Evolutionary conservation across 208 protist species (phyloP), one percentile per base, ranked within the genome.

Genomic region (Phytomonas sp.): DNA sequence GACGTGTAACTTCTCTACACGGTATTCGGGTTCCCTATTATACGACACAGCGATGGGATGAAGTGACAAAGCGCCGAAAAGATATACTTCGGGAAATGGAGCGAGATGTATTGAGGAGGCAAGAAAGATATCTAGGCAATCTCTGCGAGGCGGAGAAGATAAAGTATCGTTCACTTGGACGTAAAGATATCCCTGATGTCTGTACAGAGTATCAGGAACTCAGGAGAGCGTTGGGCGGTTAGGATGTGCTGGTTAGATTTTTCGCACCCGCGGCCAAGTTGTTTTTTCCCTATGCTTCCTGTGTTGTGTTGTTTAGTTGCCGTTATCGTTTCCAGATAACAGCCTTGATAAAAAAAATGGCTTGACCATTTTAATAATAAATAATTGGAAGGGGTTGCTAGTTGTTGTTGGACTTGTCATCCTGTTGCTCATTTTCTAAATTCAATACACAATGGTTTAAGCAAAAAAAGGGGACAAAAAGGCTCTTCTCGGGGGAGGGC

Each of bases 101-200:
- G 70, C 66, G 75, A 53, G 85, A 91, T 40, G 90, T 93, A 28
- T 66, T 93, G 63, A 70, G 78, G 64, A 69, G 71, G n/a, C 84
- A 93, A 69, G 77, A 74, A 33, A 77, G 89, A 29, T 93, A 79
- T 66, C 76, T 96, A 65, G 82, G 74, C 0, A 81, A 81, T 34
- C 84, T 85, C 9, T 96, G 90, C 67, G 87, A 96, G 72, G 87
- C 90, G 13, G 90, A 96, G 67, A 85, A 79, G 15, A 77, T 92
- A 40, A 77, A 80, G 29, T 77, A 89, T 60, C 75, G 88, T 72
- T 77, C 87, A 36, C 75, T 80, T 20, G 80, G 84, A 17, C 78
- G 75, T 32, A 87, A 87, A 15, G 87, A 85, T 8, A 79, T 80
- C n/a, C 89, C 89, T 20, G 65, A 68, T 13, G 75, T 89, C 1